These are phyloP conservation scores for Crithidia sp. DNA, from an alignment of 208 protist species.

Conservation along the genomic window DNA sequence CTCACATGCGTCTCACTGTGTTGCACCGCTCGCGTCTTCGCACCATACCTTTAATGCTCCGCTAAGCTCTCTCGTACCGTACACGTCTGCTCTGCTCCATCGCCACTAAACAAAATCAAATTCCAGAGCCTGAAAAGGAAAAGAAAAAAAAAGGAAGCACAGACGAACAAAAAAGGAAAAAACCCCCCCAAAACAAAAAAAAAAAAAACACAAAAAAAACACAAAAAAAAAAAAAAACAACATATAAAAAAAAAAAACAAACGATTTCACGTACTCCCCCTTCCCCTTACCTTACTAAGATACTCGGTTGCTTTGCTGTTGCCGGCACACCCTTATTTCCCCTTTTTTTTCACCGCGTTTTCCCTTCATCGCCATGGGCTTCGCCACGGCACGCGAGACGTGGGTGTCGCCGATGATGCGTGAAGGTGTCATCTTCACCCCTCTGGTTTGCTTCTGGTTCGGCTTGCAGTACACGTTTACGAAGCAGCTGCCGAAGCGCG, in stretches of 20 bases:
- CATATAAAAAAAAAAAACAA: too few relatives aligned
- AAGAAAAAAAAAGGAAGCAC: background rate
- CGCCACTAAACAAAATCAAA: too few relatives aligned
- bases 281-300: too few relatives aligned
- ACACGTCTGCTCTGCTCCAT: too few relatives aligned
- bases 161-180: background rate
- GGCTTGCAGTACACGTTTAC: conserved; percentile 40
- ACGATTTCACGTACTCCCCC: too few relatives aligned
- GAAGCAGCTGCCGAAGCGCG: conserved; percentile 34
- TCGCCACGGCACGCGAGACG: conserved; percentile 59
- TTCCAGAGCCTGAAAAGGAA: background rate
- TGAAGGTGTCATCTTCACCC: conserved; percentile 56
- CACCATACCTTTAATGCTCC: too few relatives aligned
- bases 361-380: conserved; percentile 40
- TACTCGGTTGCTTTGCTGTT: too few relatives aligned
- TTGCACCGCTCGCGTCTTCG: too few relatives aligned
- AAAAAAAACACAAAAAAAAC: background rate
- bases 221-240: background rate
- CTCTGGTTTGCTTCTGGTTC: conserved; percentile 70
- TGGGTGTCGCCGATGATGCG: conserved; percentile 69
- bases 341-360: conserved; percentile 5
- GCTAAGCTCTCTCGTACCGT: too few relatives aligned
- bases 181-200: background rate
- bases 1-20: too few relatives aligned
- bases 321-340: too few relatives aligned